A percentile compares a stretch with the other conserved stretches of the same genome.
phyloP scores from a whole-genome alignment of 2,329 filamentous ascomycete genomes.

The Clonostachys sp. region DNA sequence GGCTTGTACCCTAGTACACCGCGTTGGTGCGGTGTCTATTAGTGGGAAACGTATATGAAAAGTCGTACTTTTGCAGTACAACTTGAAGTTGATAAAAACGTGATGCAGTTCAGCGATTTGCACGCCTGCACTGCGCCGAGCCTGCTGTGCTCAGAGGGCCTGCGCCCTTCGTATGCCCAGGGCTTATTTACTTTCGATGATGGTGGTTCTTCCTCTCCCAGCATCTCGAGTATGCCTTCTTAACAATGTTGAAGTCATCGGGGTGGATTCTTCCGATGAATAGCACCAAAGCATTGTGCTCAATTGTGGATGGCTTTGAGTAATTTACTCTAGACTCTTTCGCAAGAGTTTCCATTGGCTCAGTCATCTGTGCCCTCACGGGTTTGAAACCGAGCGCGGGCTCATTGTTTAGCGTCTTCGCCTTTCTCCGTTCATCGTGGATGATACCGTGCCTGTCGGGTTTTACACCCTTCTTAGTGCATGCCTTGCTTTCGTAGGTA shows the following conservation, averaged over 20 bases:
- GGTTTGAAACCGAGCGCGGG: constrained; percentile 41
- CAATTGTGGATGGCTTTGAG: constrained; percentile 48
- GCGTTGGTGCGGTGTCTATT: too few relatives aligned
- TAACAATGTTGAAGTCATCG: constrained; percentile 33
- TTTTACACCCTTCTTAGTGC: constrained; percentile 48
- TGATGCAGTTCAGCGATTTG: too few relatives aligned
- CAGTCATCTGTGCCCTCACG: constrained; percentile 35
- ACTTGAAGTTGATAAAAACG: too few relatives aligned
- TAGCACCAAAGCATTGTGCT: constrained; percentile 53
- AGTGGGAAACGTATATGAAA: too few relatives aligned
- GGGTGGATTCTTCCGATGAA: constrained; percentile 46
- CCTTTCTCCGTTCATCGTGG: constrained; percentile 24
- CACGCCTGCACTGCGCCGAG: too few relatives aligned
- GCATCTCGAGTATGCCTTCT: constrained; percentile 20
- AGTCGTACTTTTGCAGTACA: too few relatives aligned
- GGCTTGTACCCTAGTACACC: too few relatives aligned
- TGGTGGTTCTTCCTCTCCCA: not conserved
- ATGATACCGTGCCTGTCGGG: constrained; percentile 49
- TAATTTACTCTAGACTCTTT: constrained; percentile 53
- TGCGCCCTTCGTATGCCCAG: too few relatives aligned
- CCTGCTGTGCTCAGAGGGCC: too few relatives aligned
- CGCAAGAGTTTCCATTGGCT: constrained; percentile 37
- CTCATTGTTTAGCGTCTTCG: constrained; percentile 31
- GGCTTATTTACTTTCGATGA: not conserved
- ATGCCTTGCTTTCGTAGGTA: constrained; percentile 48